A percentile compares a stretch with the other conserved stretches of the same genome.
phyloP scores from a whole-genome alignment of 1,139 yeast species.

The Candida tetrigidarum region DNA sequence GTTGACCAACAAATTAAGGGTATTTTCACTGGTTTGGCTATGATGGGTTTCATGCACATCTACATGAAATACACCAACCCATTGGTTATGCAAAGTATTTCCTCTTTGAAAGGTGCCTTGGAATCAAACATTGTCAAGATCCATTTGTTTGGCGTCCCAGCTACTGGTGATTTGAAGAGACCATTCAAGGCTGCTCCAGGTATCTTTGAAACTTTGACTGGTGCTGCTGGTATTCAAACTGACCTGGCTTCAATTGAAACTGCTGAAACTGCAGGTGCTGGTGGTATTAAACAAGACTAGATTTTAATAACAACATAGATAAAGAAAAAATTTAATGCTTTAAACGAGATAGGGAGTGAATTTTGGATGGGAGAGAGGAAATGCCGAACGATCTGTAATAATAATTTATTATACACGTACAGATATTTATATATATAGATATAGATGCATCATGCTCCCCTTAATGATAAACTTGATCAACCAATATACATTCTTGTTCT shows the following conservation, averaged over 20 bases:
- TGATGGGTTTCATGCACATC: constrained; percentile 99
- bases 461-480: constrained; percentile 23
- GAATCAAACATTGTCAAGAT: constrained; percentile 93
- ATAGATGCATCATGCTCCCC: neutral
- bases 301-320: constrained; percentile 2
- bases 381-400: too few species aligned
- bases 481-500: constrained; percentile 63
- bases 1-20: constrained; percentile 79
- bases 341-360: too few species aligned
- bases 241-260: constrained; percentile 86
- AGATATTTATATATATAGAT: constrained; percentile 4
- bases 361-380: too few species aligned
- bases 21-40: constrained; percentile 86
- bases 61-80: constrained; percentile 99
- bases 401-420: neutral
- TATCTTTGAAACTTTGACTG: constrained; percentile 72
- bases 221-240: constrained; percentile 64
- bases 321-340: too few species aligned
- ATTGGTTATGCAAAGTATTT: constrained; percentile 89
- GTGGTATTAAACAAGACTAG: constrained; percentile 92
- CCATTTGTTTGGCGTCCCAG: constrained; percentile 83
- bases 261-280: constrained; percentile 85
- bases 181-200: constrained; percentile 92
- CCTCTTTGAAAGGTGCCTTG: constrained; percentile 87
- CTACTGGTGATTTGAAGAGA: constrained; percentile 92